Percentiles rank a stretch among this genome's conserved stretches.
phyloP scores from a whole-genome alignment of 2,329 filamentous ascomycete species.

The Trichoderma arundinaceum region DNA sequence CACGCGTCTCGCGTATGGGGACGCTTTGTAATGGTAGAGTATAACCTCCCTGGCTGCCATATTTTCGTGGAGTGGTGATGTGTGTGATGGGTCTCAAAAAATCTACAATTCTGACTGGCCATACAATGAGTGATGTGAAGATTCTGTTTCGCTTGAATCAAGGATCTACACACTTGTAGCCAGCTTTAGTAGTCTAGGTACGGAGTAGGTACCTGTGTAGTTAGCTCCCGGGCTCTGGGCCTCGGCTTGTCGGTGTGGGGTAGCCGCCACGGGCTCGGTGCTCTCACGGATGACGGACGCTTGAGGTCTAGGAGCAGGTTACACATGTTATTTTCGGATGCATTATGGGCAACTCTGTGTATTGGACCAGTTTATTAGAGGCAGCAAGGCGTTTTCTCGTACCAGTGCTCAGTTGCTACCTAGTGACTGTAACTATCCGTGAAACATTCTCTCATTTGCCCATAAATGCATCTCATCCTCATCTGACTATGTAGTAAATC shows the following conservation, averaged over 20 bases:
- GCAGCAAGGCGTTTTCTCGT: not conserved
- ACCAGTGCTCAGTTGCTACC: not conserved
- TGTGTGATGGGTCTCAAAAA: not conserved
- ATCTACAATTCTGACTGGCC: not conserved
- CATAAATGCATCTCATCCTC: not conserved
- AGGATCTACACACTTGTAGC: not conserved
- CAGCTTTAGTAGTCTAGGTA: constrained; percentile 7
- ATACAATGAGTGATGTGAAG: no score
- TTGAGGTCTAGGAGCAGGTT: no score
- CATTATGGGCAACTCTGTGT: not conserved
- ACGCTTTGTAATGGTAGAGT: constrained; percentile 69
- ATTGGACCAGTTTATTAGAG: constrained; percentile 12
- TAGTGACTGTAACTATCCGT: not conserved
- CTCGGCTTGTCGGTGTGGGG: constrained; percentile 27
- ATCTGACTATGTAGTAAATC: constrained; percentile 2
- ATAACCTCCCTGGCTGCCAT: constrained; percentile 51
- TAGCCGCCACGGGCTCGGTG: constrained; percentile 4
- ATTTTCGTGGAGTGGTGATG: not conserved
- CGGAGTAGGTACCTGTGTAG: not conserved
- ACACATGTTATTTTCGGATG: constrained; percentile 32
- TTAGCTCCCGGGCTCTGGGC: not conserved
- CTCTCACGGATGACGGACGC: not conserved
- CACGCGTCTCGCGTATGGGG: constrained; percentile 67
- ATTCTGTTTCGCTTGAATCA: not conserved
- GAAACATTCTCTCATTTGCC: not conserved